A percentile compares a stretch with the other conserved stretches of the same genome.
phyloP scores from a whole-genome alignment of 208 protist species.

The Herpetomonas tarakana region DNA sequence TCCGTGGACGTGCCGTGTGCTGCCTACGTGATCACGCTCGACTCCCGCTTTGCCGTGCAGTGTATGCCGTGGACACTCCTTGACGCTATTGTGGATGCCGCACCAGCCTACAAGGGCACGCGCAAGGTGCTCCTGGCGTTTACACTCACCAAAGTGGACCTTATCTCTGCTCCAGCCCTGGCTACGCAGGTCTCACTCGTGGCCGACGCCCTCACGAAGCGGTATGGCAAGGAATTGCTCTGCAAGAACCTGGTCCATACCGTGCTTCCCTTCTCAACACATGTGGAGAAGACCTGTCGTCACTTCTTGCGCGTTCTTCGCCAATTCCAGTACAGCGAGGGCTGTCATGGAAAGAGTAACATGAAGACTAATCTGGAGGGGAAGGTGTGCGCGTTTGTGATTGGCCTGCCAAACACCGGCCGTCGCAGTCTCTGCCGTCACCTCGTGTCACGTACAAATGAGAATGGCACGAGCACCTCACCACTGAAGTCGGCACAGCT shows the following conservation, averaged over 20 bases:
- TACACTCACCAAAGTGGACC: constrained; percentile 75
- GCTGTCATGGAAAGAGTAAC: constrained; percentile 34
- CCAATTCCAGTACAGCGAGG: constrained; percentile 63
- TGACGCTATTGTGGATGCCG: constrained; percentile 72
- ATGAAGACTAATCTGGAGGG: constrained; percentile 64
- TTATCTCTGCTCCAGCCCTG: constrained; percentile 68
- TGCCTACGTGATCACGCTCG: constrained; percentile 76
- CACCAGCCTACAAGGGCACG: constrained; percentile 40
- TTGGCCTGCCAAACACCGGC: constrained; percentile 82
- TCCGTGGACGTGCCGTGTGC: constrained; percentile 64
- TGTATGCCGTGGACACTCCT: constrained; percentile 77
- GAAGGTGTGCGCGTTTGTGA: constrained; percentile 76
- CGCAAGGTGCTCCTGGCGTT: constrained; percentile 76
- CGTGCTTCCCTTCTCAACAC: constrained; percentile 58
- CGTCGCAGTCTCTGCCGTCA: constrained; percentile 57
- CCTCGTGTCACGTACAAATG: constrained; percentile 39
- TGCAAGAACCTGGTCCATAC: constrained; percentile 37
- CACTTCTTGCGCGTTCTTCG: constrained; percentile 64
- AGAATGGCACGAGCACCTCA: constrained; percentile 59
- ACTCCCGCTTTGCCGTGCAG: constrained; percentile 80
- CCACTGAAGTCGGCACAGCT: constrained; percentile 72
- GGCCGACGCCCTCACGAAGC: constrained; percentile 43
- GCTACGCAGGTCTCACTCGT: constrained; percentile 77
- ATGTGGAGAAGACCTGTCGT: constrained; percentile 49
- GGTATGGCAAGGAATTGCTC: constrained; percentile 49